Conservation (phyloP, 2,329 filamentous ascomycete species). For the Daldinia sp. region DNA sequence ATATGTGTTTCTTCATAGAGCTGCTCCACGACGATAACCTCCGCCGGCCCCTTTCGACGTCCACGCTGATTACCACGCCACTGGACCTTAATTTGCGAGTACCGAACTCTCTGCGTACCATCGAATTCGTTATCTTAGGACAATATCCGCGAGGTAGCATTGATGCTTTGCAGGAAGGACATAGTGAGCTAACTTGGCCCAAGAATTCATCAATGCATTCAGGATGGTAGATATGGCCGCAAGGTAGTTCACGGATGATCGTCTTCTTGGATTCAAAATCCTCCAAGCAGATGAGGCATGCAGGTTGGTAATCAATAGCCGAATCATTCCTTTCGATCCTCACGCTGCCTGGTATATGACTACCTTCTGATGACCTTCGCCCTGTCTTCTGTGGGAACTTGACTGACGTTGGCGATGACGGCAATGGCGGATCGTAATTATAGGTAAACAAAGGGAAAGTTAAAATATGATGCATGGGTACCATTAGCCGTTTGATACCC, state of each 20-base stretch:
- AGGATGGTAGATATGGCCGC: slow-evolving; percentile 92
- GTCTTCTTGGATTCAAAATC: slow-evolving; percentile 78
- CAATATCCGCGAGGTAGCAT: slow-evolving; percentile 78
- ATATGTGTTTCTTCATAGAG: slow-evolving; percentile 41
- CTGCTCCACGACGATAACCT: slow-evolving; percentile 44
- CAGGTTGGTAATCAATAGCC: slow-evolving; percentile 77
- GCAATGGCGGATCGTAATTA: slow-evolving; percentile 64
- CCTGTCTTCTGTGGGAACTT: slow-evolving; percentile 48
- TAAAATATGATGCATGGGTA: slow-evolving; percentile 78
- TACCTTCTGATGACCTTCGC: slow-evolving; percentile 39
- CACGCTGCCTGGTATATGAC: slow-evolving; percentile 37
- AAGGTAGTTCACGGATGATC: slow-evolving; percentile 86
- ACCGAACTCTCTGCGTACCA: slow-evolving; percentile 84
- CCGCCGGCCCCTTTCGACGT: slow-evolving; percentile 46
- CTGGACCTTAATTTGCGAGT: slow-evolving; percentile 71
- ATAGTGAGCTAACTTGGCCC: slow-evolving; percentile 82
- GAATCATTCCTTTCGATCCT: slow-evolving; percentile 51
- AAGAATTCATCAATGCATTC: slow-evolving; percentile 92
- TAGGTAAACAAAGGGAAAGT: slow-evolving; percentile 85
- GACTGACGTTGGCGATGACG: slow-evolving; percentile 54
- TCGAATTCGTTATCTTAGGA: slow-evolving; percentile 81
- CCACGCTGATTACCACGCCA: slow-evolving; percentile 55
- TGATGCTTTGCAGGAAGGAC: slow-evolving; percentile 88
- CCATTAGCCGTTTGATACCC: slow-evolving; percentile 84
- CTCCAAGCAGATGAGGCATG: slow-evolving; percentile 90